These are phyloP conservation scores for Globisporangium apiculatum DNA, from an alignment of 352 stramenopile genomes.

Conservation along the genomic window DNA sequence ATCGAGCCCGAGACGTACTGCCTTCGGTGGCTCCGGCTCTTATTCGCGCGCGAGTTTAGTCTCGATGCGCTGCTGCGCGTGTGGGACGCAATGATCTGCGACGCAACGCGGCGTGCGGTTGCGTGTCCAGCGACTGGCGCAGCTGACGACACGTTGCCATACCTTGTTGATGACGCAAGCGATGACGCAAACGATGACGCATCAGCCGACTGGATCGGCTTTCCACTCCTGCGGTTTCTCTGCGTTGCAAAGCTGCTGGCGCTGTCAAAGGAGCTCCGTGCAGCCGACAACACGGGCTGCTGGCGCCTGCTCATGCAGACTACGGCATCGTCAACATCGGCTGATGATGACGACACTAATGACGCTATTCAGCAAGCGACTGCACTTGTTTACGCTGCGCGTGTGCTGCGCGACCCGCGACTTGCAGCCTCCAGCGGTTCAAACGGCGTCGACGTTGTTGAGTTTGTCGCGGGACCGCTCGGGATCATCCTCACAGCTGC, in stretches of 20 bases:
- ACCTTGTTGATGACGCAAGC: conserved; percentile 9
- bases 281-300: conserved; percentile 59
- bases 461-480: conserved; percentile 54
- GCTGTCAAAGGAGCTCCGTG: conserved; percentile 44
- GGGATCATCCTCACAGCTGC: conserved; percentile 64
- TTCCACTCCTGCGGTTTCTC: conserved; percentile 63
- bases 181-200: conserved; percentile 13
- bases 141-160: conserved; percentile 33
- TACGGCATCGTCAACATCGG: conserved; percentile 6
- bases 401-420: conserved; percentile 56
- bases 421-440: conserved; percentile 21
- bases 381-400: conserved; percentile 39
- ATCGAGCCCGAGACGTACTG: conserved; percentile 81
- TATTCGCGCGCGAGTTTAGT: conserved; percentile 72
- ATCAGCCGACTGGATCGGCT: conserved; percentile 32
- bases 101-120: conserved; percentile 23
- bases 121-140: conserved; percentile 18
- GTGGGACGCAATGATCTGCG: conserved; percentile 67
- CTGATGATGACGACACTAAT: conserved; percentile 12
- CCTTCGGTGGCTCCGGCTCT: conserved; percentile 67
- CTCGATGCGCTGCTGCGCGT: conserved; percentile 53
- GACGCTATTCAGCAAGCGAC: conserved; percentile 4
- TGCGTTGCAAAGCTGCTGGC: conserved; percentile 58
- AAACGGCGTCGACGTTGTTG: conserved; percentile 43
- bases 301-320: conserved; percentile 71